Conservation (phyloP, 208 protist species). For the Balamuthia mandrillaris region DNA sequence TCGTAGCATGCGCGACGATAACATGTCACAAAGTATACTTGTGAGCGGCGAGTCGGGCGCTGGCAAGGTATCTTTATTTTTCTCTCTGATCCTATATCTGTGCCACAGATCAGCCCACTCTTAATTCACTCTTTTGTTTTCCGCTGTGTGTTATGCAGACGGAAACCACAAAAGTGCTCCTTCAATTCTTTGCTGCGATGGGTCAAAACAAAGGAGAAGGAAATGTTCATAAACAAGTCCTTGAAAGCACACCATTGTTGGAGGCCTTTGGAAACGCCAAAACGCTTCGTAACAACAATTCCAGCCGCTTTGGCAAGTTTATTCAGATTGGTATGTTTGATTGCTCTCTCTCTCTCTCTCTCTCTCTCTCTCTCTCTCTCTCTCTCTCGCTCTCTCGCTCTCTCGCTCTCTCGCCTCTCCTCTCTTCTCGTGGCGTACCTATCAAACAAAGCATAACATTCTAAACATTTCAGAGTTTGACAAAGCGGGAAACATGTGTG, state of each 20-base stretch:
- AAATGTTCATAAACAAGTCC: background rate
- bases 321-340: constrained; percentile 69
- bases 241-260: constrained; percentile 16
- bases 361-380: too few relatives aligned
- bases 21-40: constrained; percentile 56
- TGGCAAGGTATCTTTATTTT: background rate
- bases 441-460: too few relatives aligned
- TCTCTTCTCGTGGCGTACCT: too few relatives aligned
- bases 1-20: background rate
- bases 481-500: too few relatives aligned
- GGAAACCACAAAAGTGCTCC: constrained; percentile 55
- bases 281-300: constrained; percentile 72
- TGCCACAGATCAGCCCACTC: background rate
- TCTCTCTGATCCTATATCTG: background rate
- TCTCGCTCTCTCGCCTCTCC: too few relatives aligned
- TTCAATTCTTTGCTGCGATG: constrained; percentile 44
- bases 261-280: constrained; percentile 68
- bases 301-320: constrained; percentile 70
- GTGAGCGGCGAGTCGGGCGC: constrained; percentile 57
- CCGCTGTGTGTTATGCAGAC: constrained; percentile 52
- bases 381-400: too few relatives aligned
- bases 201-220: background rate
- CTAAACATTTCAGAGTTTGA: too few relatives aligned
- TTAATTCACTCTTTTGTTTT: background rate
- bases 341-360: too few relatives aligned